Evolutionary conservation across 2,329 filamentous ascomycete genomes (phyloP).

Genomic region (Lecanoromycetidae sp.): DNA sequence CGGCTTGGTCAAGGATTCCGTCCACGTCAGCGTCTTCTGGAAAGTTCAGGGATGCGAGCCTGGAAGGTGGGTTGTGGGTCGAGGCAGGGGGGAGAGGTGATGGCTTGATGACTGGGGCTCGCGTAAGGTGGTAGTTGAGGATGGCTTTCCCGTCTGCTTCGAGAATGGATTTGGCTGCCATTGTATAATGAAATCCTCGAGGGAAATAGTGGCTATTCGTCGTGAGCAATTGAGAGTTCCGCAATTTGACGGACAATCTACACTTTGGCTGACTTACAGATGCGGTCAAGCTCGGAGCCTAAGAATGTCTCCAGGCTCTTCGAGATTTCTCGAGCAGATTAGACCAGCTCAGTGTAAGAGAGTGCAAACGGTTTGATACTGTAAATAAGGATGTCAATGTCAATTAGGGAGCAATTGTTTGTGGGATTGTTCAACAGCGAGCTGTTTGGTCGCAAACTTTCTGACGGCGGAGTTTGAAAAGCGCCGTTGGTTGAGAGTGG

Average conservation of each 20-base stretch:
- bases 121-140: conserved; percentile 99
- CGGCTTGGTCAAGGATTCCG: conserved; percentile 83
- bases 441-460: not conserved
- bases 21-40: conserved; percentile 73
- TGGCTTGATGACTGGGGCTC: conserved; percentile 93
- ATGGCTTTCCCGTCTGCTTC: conserved; percentile 99
- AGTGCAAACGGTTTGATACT: not conserved
- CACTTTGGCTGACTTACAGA: not conserved
- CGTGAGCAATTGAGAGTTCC: not conserved
- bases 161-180: conserved; percentile 94
- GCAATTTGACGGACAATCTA: not conserved
- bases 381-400: no score
- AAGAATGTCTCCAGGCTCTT: no score
- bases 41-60: conserved; percentile 87
- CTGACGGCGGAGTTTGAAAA: not conserved
- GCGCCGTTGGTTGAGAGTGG: conserved; percentile 3
- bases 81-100: conserved; percentile 73
- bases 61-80: conserved; percentile 85
- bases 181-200: conserved; percentile 33
- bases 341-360: no score
- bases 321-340: no score
- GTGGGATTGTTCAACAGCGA: no score
- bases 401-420: not conserved
- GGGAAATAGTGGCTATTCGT: not conserved
- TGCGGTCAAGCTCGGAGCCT: not conserved